Base-by-base conservation (phyloP, 495 filamentous ascomycete species). In the Penicillium riverlandense region DNA sequence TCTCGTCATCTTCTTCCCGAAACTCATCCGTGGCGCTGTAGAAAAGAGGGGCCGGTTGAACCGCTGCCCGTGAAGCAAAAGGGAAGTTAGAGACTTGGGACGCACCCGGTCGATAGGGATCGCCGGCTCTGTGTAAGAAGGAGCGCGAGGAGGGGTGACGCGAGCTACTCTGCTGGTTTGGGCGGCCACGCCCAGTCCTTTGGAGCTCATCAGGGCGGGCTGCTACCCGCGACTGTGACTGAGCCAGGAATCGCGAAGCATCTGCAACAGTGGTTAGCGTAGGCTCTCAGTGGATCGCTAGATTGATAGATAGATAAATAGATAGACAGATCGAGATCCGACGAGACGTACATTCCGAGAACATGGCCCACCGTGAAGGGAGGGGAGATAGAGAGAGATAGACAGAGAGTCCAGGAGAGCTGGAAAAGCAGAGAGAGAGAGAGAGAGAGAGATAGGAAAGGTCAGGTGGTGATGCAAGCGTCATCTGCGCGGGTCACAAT, bases 171-270 rank as follows among this genome's bases (percentile, higher is more conserved):
- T 67, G 63, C 40, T 53, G 65, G 44, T 58, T 66, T 31, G 63
- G 67, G 29, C 71, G 67, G 41, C 74, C 73, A 53, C 69, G 60
- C 29, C 70, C 73, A 45, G 70, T 73, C 51, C 69, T 58, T 39
- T 71, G 69, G 62, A 61, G 44, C 48, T 74, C 77, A 38, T 86
- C 83, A 15, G 77, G 72, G 50, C 81, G 80, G 65, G 62, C 84
- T 72, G 67, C 75, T 77, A 88, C 67, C 40, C 89, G 83, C 30
- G 92, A 95, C 70, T 96, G 90, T 42, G 92, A 97, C 77, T 98
- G 92, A 39, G 92, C 90, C 49, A 98, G 82, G 62, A 98, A 98
- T 40, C 84, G 85, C 42, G 94, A 97, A 53, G 92, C 92, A 85
- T 98, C 92, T 98, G 29, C 22, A 22, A 22, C 22, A 4, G 22